Evolutionary conservation across 352 stramenopile genomes (phyloP).

Genomic region (Globisporangium nunn): DNA sequence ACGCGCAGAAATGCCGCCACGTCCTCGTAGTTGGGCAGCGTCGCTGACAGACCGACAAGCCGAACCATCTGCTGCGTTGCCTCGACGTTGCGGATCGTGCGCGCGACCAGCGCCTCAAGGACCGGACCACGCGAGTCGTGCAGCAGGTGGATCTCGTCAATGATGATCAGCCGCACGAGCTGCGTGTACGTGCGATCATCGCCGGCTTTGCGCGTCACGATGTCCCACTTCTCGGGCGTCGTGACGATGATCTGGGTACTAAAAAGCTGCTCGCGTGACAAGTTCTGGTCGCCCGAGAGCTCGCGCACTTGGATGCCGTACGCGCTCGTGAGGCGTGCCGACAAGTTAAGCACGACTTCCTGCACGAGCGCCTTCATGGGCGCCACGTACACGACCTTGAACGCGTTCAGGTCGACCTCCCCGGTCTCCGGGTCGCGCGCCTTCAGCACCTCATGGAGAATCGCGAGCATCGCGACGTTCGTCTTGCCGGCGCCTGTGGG

Average conservation of each 20-base stretch:
- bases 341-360: constrained; percentile 98
- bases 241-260: constrained; percentile 99
- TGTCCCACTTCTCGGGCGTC: constrained; percentile 99
- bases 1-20: constrained; percentile 98
- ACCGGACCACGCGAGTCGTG: constrained; percentile 98
- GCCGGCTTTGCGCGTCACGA: constrained; percentile 98
- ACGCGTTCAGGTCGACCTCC: constrained; percentile 91
- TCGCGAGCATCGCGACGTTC: constrained; percentile 97
- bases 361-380: constrained; percentile 99
- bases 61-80: constrained; percentile 95
- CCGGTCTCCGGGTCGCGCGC: constrained; percentile 72
- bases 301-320: constrained; percentile 97
- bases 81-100: constrained; percentile 98
- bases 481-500: constrained; percentile 99
- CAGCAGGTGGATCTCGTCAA: constrained; percentile 99
- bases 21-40: constrained; percentile 99
- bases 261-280: constrained; percentile 96
- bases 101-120: constrained; percentile 95
- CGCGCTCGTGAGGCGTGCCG: constrained; percentile 82
- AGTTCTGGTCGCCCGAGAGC: constrained; percentile 96
- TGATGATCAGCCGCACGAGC: constrained; percentile 97
- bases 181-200: constrained; percentile 97
- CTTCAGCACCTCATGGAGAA: constrained; percentile 97
- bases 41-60: constrained; percentile 97
- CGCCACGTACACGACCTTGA: constrained; percentile 99